Base-by-base conservation (phyloP, 2,329 filamentous ascomycete species). In the Leptodontidium sp. region DNA sequence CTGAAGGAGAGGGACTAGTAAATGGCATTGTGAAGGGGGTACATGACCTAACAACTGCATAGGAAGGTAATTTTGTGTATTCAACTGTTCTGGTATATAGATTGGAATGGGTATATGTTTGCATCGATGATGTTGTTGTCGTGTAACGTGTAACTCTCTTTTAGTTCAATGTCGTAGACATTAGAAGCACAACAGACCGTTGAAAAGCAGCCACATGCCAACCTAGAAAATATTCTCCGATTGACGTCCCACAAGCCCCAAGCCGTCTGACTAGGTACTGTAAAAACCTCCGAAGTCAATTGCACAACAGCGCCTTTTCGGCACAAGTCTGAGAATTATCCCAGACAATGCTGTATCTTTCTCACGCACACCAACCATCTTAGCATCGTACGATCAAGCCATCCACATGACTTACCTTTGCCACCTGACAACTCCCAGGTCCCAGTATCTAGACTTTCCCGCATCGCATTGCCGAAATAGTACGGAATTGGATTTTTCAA, bases 1-100 rank as follows among this genome's bases (percentile, higher is more conserved):
- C 65, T 35, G 49, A 61, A 7, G 74, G 75, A 50, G 77, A 78
- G 55, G 75, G 76, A 4, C 79, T 82, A 72, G 74, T 81, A 4
- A 78, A 81, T 69, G 71, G 73, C 21, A 45, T 75, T 43, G 69
- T 70, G 17, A 67, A 76, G 52, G 73, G 72, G 35, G 67, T 76
- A 11, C 72, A 75, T 66, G 71, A 72, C 32, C 43, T 74, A 40
- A 68, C 73, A 40, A 70, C 72, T 40, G 71, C 64, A 67, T 72
- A 67, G 58, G 35, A 29, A 32, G 21, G 15, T 24, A 4, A 12
- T 50, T 14, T 57, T 59, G 63, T 64, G 38, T 35, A 68, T 32
- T 61, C 61, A 17, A 49, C 21, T 47, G 38, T 66, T 66, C 21
- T n/a, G 40, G 57, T 66, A 53, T 47, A 65, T 53, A 24, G 38